A percentile compares a stretch with the other conserved stretches of the same genome.
These are phyloP conservation scores for Podospora tetraspora DNA, from an alignment of 495 filamentous ascomycete genomes.

Conservation along the genomic window DNA sequence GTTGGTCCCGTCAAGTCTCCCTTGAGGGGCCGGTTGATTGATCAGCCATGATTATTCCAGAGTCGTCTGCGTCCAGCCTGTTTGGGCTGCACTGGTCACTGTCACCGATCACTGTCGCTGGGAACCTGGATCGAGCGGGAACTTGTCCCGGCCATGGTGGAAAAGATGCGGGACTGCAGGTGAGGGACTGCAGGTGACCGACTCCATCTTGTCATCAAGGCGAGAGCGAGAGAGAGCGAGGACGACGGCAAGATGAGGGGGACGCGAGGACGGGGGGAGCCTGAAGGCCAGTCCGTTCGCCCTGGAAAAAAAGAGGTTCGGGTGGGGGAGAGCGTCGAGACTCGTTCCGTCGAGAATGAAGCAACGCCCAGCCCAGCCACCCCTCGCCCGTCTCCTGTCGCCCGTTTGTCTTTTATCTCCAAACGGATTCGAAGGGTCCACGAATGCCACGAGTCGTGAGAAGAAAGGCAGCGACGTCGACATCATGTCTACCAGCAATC, in stretches of 20 bases:
- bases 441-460: neutral
- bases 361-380: neutral
- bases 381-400: neutral
- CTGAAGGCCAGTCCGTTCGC: neutral
- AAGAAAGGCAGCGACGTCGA: neutral
- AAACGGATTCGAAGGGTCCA: neutral
- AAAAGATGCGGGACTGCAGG: neutral
- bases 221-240: neutral
- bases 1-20: neutral
- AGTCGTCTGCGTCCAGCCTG: neutral
- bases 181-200: neutral
- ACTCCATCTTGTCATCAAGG: neutral
- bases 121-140: neutral
- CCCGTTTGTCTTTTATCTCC: conserved; percentile 5
- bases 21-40: neutral
- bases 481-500: neutral
- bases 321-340: neutral
- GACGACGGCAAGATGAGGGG: neutral
- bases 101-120: neutral
- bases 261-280: too few species aligned
- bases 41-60: neutral
- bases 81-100: neutral
- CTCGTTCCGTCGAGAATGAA: neutral
- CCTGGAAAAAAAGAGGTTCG: neutral
- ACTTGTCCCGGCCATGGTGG: neutral